phyloP scores from a whole-genome alignment of 306 rosid genomes.

The Abrus pulchellus region DNA sequence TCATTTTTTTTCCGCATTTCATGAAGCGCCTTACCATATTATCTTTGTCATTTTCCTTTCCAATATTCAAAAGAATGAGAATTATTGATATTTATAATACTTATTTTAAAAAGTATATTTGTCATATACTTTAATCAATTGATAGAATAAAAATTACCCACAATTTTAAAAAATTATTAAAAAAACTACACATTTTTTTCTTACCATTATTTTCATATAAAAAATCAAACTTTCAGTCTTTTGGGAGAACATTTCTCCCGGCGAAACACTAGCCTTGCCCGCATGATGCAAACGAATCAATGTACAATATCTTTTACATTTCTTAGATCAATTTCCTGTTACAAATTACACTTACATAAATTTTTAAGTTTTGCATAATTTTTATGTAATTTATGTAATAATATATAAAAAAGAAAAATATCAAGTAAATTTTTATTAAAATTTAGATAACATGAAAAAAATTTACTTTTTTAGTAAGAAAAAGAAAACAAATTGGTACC shows the following conservation, averaged over 20 bases:
- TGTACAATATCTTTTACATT: not conserved
- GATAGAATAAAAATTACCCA: no score
- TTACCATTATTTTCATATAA: not conserved
- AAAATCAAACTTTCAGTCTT: not conserved
- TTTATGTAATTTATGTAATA: no score
- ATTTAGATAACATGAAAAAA: no score
- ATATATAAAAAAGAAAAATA: no score
- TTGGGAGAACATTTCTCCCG: not conserved
- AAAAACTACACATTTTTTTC: not conserved
- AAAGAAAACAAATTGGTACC: not conserved
- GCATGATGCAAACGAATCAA: conserved; percentile 12
- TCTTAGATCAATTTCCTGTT: not conserved
- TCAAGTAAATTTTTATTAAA: no score
- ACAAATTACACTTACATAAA: no score
- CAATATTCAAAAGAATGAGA: not conserved
- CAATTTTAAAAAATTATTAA: no score
- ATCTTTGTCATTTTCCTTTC: conserved; percentile 11
- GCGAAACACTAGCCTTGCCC: not conserved
- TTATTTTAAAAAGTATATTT: no score
- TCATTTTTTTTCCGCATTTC: not conserved
- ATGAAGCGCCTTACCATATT: not conserved
- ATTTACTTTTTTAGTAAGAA: not conserved
- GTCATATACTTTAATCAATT: no score
- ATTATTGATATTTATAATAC: no score
- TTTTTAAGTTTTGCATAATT: no score